These are phyloP conservation scores for Triticum urartu DNA, from an alignment of 176 grass and related monocot genomes.

Conservation along the genomic window DNA sequence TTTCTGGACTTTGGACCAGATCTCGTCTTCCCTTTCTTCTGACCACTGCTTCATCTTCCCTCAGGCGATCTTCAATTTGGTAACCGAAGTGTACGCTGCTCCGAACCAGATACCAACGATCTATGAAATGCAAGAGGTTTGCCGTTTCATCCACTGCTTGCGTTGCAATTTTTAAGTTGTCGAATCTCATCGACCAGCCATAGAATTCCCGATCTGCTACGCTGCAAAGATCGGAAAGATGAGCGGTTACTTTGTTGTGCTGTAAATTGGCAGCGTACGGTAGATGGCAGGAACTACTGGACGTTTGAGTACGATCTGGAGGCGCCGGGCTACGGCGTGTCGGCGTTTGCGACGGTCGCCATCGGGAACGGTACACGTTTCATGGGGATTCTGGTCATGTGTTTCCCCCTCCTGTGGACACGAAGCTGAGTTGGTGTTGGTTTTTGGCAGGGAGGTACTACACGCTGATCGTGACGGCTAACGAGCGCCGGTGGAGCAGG, in stretches of 20 bases:
- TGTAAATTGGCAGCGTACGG: conserved; percentile 53
- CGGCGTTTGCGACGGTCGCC: conserved; percentile 81
- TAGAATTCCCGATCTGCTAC: neutral
- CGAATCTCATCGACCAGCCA: neutral
- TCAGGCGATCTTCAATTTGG: conserved; percentile 86
- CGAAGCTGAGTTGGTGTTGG: neutral
- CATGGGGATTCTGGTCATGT: neutral
- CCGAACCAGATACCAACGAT: conserved; percentile 70
- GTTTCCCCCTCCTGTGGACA: neutral
- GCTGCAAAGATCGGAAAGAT: neutral
- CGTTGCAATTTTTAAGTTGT: neutral
- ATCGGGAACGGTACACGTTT: conserved; percentile 56
- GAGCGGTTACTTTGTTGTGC: neutral
- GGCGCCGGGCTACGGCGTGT: conserved; percentile 58
- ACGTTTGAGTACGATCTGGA: conserved; percentile 93
- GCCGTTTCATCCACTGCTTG: neutral
- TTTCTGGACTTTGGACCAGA: neutral
- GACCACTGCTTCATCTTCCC: neutral
- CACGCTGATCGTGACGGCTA: conserved; percentile 87
- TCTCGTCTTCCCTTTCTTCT: neutral
- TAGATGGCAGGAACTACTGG: conserved; percentile 97
- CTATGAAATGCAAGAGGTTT: conserved; percentile 92
- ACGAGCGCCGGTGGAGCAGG: conserved; percentile 85
- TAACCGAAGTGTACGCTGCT: conserved; percentile 81
- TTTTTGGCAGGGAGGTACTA: conserved; percentile 57